Percentiles rank a stretch among this genome's conserved stretches.
Evolutionary conservation across 2,329 filamentous ascomycete genomes (phyloP).

Genomic region (Phaeosphaeria sp.): DNA sequence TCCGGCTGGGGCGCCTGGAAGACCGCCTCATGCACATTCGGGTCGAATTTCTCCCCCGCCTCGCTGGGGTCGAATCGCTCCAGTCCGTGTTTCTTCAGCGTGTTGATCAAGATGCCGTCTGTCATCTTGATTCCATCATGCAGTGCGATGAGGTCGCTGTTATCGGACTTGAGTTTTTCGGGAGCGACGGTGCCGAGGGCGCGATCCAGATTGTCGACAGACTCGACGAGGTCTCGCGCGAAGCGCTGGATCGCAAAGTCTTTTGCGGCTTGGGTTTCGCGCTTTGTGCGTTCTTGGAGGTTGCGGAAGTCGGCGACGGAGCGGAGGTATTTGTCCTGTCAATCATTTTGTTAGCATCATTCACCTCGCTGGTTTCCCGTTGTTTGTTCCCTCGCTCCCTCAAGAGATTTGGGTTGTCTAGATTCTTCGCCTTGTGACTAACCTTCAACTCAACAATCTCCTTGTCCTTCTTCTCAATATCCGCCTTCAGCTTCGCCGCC

Average conservation of each 20-base stretch:
- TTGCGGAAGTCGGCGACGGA: slow-evolving; percentile 97
- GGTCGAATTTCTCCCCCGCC: slow-evolving; percentile 86
- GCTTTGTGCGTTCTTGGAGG: slow-evolving; percentile 91
- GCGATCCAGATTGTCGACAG: slow-evolving; percentile 95
- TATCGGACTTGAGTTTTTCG: slow-evolving; percentile 70
- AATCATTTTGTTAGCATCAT: background rate
- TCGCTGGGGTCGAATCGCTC: slow-evolving; percentile 81
- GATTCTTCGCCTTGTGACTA: slow-evolving; percentile 31
- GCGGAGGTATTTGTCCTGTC: slow-evolving; percentile 91
- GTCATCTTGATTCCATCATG: slow-evolving; percentile 96
- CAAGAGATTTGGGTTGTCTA: background rate
- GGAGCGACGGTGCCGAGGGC: slow-evolving; percentile 80
- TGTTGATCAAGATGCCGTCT: slow-evolving; percentile 83
- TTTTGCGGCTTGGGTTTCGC: slow-evolving; percentile 84
- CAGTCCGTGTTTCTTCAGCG: slow-evolving; percentile 91
- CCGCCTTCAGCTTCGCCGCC: slow-evolving; percentile 60
- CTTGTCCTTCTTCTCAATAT: slow-evolving; percentile 74
- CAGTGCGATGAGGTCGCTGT: slow-evolving; percentile 73
- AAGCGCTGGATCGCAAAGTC: slow-evolving; percentile 96
- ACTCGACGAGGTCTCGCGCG: slow-evolving; percentile 92
- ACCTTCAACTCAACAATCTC: slow-evolving; percentile 88
- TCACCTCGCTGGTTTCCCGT: too few relatives aligned
- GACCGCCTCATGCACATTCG: slow-evolving; percentile 94
- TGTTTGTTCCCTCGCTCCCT: background rate
- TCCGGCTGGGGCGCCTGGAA: slow-evolving; percentile 89